phyloP scores from a whole-genome alignment of 2,329 filamentous ascomycete species.

The Cladosporium sp. region DNA sequence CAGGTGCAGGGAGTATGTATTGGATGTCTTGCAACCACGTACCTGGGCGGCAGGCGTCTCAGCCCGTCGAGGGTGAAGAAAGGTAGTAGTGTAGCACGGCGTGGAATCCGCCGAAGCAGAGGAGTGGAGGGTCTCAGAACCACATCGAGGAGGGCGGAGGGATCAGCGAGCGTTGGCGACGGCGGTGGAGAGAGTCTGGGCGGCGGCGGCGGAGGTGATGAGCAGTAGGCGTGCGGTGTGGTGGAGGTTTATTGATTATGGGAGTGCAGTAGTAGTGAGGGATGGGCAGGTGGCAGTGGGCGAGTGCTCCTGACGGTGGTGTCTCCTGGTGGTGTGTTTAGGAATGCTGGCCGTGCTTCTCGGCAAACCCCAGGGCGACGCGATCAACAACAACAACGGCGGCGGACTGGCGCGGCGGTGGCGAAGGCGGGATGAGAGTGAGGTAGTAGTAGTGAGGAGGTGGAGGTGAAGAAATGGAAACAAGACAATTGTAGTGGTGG shows the following conservation, averaged over 20 bases:
- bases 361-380: slow-evolving; percentile 10
- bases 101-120: slow-evolving; percentile 12
- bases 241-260: not conserved
- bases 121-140: slow-evolving; percentile 9
- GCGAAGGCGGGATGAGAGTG: not conserved
- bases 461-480: not conserved
- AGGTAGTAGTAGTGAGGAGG: not conserved
- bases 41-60: slow-evolving; percentile 10
- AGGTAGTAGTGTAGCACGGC: slow-evolving; percentile 2
- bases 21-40: slow-evolving; percentile 2
- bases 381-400: slow-evolving; percentile 3
- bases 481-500: not conserved
- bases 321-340: slow-evolving; percentile 10
- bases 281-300: slow-evolving; percentile 6
- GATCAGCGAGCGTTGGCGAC: slow-evolving; percentile 7
- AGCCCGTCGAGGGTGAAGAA: slow-evolving; percentile 12
- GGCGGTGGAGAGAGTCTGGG: not conserved
- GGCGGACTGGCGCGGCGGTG: not conserved
- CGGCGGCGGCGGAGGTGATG: not conserved
- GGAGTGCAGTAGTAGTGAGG: not conserved
- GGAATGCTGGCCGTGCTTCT: slow-evolving; percentile 13
- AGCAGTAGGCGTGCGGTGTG: not conserved
- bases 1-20: not conserved
- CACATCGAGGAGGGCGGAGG: slow-evolving; percentile 5
- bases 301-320: slow-evolving; percentile 9